These are phyloP conservation scores for Pseudopyricularia javanii DNA, from an alignment of 2,329 filamentous ascomycete species.

Conservation along the genomic window DNA sequence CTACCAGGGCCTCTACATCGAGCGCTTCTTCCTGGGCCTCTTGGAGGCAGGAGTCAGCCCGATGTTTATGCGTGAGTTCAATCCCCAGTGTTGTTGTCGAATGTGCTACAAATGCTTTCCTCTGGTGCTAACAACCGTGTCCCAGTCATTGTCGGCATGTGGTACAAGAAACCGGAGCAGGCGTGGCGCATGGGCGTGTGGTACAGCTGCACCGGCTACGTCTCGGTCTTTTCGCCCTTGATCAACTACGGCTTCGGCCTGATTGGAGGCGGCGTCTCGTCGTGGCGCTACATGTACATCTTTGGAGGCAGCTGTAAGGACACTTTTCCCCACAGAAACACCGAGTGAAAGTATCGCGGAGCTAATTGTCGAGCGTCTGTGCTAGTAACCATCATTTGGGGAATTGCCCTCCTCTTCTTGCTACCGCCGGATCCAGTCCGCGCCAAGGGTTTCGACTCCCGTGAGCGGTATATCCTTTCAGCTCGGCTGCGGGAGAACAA, in stretches of 20 bases:
- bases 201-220: conserved; percentile 50
- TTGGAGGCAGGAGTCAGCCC: conserved; percentile 27
- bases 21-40: conserved; percentile 20
- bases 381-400: background rate
- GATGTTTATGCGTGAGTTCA: conserved; percentile 23
- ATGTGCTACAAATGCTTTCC: too few species aligned
- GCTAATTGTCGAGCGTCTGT: too few species aligned
- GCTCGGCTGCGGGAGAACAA: conserved; percentile 18
- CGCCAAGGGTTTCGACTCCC: conserved; percentile 9
- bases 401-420: conserved; percentile 19
- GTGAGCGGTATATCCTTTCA: conserved; percentile 14
- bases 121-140: background rate
- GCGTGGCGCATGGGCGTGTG: conserved; percentile 50
- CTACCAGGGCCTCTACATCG: conserved; percentile 13
- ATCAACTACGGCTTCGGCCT: conserved; percentile 45
- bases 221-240: conserved; percentile 42
- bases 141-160: conserved; percentile 32
- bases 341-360: too few species aligned
- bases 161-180: conserved; percentile 41
- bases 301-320: conserved; percentile 30
- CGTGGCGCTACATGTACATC: conserved; percentile 42
- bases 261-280: conserved; percentile 22
- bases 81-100: background rate
- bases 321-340: too few species aligned
- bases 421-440: conserved; percentile 22